Evolutionary conservation across 345 rosid species (phyloP).

Genomic region (Melaleuca alternifolia): DNA sequence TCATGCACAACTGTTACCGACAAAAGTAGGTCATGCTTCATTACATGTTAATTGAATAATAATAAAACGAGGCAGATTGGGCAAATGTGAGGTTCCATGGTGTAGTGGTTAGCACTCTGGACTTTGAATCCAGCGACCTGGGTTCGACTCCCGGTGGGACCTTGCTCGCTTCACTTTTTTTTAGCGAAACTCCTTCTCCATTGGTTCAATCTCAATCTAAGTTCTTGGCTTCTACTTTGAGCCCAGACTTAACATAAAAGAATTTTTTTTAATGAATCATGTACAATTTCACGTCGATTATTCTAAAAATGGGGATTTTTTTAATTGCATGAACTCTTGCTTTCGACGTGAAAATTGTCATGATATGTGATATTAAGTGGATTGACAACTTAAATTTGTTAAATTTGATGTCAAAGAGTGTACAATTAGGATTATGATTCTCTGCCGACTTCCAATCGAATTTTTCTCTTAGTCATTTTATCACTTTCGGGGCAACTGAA

Average conservation of each 20-base stretch:
- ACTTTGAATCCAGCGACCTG: constrained; percentile 99
- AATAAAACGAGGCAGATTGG: not conserved
- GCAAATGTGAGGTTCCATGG: constrained; percentile 48
- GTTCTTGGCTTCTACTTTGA: not conserved
- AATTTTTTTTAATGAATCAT: not conserved
- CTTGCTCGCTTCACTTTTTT: not conserved
- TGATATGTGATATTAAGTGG: too few relatives aligned
- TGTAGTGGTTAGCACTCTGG: constrained; percentile 99
- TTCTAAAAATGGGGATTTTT: too few relatives aligned
- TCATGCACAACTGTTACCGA: not conserved
- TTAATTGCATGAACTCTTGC: too few relatives aligned
- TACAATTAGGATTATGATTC: too few relatives aligned
- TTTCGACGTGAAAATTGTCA: too few relatives aligned
- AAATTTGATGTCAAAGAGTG: too few relatives aligned
- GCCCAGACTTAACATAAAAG: not conserved
- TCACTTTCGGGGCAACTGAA: too few relatives aligned
- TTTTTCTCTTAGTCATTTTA: too few relatives aligned
- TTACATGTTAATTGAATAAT: not conserved
- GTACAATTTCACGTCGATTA: not conserved
- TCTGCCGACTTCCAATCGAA: too few relatives aligned
- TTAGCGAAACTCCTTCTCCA: not conserved
- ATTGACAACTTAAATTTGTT: too few relatives aligned
- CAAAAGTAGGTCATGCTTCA: not conserved
- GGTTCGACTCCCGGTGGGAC: constrained; percentile 97
- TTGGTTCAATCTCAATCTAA: not conserved